Conservation (phyloP, 2,329 filamentous ascomycete species). For the Xylaria sp. region DNA sequence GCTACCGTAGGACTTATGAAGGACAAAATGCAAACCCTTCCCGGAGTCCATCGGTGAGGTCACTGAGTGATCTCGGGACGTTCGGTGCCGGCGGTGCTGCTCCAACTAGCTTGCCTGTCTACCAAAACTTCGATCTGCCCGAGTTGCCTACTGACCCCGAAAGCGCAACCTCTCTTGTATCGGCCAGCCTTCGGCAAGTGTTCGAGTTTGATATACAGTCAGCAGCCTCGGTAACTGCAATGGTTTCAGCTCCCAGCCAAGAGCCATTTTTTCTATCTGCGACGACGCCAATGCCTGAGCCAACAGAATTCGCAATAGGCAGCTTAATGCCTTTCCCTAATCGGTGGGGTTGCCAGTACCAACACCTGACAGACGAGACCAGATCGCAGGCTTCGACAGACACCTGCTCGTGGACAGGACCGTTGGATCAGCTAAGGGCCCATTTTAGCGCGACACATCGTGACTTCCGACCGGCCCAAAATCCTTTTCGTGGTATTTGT, state of each 20-base stretch:
- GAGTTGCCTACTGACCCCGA: constrained; percentile 13
- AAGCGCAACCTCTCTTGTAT: too few species aligned
- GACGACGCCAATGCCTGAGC: constrained; percentile 17
- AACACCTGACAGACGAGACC: constrained; percentile 17
- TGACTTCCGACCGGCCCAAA: constrained; percentile 27
- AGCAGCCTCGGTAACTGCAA: constrained; percentile 26
- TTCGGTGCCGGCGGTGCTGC: constrained; percentile 36
- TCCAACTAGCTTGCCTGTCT: constrained; percentile 15
- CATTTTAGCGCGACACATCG: constrained; percentile 37
- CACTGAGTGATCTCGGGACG: constrained; percentile 28
- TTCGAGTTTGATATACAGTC: constrained; percentile 33
- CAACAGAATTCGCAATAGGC: constrained; percentile 27
- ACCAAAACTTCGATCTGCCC: constrained; percentile 28
- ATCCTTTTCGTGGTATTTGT: constrained; percentile 33
- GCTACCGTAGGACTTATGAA: constrained; percentile 25
- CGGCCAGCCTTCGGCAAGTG: constrained; percentile 25
- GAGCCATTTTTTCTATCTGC: constrained; percentile 28
- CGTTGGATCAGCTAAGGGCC: constrained; percentile 28
- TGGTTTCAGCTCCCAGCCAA: constrained; percentile 27
- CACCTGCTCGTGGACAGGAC: constrained; percentile 38
- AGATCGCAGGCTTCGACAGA: constrained; percentile 27
- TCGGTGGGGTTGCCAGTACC: constrained; percentile 39
- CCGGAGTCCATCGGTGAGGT: constrained; percentile 21
- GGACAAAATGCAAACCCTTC: background rate
- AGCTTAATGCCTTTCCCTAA: constrained; percentile 26